Percentiles rank a stretch among this genome's conserved stretches.
These are phyloP conservation scores for Micractinium sp. DNA, from an alignment of 139 green algal species.

Conservation along the genomic window DNA sequence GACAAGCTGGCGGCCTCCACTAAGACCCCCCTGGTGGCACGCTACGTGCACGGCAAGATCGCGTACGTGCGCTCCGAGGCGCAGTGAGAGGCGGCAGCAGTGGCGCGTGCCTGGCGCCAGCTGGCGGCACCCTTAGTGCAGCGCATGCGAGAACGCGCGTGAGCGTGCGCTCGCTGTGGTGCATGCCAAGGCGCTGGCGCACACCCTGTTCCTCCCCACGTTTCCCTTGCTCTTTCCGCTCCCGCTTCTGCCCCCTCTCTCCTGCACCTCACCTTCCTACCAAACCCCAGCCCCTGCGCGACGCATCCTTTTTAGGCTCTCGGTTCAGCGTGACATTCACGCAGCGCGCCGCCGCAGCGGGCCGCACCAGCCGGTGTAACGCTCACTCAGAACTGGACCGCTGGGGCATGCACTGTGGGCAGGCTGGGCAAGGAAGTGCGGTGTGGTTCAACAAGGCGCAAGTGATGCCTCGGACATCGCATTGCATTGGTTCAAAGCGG, in stretches of 20 bases:
- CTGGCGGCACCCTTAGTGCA: background rate
- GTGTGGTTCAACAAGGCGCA: too few species aligned
- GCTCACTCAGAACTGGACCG: too few species aligned
- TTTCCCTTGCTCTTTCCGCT: background rate
- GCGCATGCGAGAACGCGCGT: background rate
- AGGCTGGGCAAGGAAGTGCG: too few species aligned
- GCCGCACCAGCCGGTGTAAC: too few species aligned
- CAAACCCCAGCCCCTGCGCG: background rate
- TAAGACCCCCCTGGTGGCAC: slow-evolving; percentile 64
- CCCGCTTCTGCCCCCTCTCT: background rate
- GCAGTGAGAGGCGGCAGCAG: slow-evolving; percentile 5
- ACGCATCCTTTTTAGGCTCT: background rate
- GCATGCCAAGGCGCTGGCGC: background rate
- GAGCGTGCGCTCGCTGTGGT: too few species aligned
- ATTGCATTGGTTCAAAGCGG: too few species aligned
- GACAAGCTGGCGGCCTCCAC: slow-evolving; percentile 79
- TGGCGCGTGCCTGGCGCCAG: background rate
- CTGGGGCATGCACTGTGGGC: too few species aligned
- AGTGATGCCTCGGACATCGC: too few species aligned
- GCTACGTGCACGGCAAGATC: slow-evolving; percentile 57
- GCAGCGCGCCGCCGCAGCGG: background rate
- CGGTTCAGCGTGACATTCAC: background rate
- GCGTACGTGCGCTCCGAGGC: slow-evolving; percentile 39
- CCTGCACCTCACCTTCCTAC: background rate
- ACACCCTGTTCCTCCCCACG: background rate